Evolutionary conservation across 495 filamentous ascomycete species (phyloP).

Genomic region (Aspergillus heteromorphus): DNA sequence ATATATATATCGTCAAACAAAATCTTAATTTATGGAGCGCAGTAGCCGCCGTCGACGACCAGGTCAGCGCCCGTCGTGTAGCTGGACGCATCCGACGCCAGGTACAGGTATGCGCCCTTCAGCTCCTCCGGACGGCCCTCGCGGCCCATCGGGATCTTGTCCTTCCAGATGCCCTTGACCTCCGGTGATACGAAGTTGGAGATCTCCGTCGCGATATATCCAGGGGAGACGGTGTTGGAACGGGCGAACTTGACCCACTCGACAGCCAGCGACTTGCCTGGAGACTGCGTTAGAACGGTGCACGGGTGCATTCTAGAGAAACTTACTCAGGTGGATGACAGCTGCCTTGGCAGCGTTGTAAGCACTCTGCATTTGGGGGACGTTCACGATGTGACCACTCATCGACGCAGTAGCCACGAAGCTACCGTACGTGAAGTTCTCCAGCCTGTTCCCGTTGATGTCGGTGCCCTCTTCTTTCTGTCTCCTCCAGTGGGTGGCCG

Average conservation of each 20-base stretch:
- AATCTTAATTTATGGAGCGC: slow-evolving; percentile 30
- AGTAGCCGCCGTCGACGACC: slow-evolving; percentile 60
- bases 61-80: slow-evolving; percentile 80
- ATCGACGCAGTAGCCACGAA: slow-evolving; percentile 79
- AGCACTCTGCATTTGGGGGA: slow-evolving; percentile 77
- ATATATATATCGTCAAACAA: no score
- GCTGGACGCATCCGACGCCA: slow-evolving; percentile 75
- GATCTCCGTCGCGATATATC: slow-evolving; percentile 84
- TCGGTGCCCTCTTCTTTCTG: slow-evolving; percentile 64
- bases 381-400: slow-evolving; percentile 81
- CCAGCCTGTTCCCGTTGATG: slow-evolving; percentile 59
- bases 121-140: slow-evolving; percentile 59
- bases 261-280: slow-evolving; percentile 68
- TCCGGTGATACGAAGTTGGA: slow-evolving; percentile 65
- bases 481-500: slow-evolving; percentile 62
- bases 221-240: slow-evolving; percentile 76
- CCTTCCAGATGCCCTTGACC: slow-evolving; percentile 68
- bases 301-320: background rate
- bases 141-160: slow-evolving; percentile 76
- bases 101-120: slow-evolving; percentile 84
- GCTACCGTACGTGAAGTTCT: slow-evolving; percentile 62
- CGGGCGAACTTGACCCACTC: slow-evolving; percentile 86
- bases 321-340: slow-evolving; percentile 74
- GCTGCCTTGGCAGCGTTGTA: slow-evolving; percentile 90
- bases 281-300: background rate